phyloP scores from a whole-genome alignment of 176 grass and related monocot species.

The Carex kokanica region DNA sequence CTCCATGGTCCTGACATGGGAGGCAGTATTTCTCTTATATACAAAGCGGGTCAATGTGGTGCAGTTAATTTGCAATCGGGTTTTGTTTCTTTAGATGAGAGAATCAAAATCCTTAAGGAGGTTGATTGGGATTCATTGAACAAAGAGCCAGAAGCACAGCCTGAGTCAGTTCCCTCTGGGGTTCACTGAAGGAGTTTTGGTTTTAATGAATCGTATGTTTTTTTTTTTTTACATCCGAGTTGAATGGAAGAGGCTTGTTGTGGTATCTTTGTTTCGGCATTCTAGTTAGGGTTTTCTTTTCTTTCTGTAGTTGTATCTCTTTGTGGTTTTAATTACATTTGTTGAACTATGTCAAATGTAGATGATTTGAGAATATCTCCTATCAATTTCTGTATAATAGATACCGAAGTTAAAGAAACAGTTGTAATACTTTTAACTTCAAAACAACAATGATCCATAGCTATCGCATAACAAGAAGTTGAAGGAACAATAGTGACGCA shows the following conservation, averaged over 20 bases:
- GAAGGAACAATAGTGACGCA: no score
- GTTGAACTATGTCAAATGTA: not conserved
- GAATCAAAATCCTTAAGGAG: constrained; percentile 72
- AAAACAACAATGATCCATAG: not conserved
- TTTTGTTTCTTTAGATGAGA: constrained; percentile 62
- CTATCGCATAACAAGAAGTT: no score
- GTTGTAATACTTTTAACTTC: not conserved
- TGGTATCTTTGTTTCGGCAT: not conserved
- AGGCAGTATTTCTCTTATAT: constrained; percentile 55
- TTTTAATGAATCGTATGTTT: not conserved
- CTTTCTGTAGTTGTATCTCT: not conserved
- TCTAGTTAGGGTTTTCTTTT: constrained; percentile 3
- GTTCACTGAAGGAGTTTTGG: constrained; percentile 14
- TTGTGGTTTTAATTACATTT: constrained; percentile 3
- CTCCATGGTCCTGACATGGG: constrained; percentile 88
- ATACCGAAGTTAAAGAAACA: not conserved
- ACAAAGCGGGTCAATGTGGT: constrained; percentile 64
- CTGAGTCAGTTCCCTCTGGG: constrained; percentile 33
- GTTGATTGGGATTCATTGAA: constrained; percentile 60
- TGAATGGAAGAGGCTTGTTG: not conserved
- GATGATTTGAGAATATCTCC: not conserved
- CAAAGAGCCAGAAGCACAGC: constrained; percentile 38
- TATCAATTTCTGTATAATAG: not conserved
- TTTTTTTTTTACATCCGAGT: constrained; percentile 4
- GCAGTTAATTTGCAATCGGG: constrained; percentile 44